These are phyloP conservation scores for Vaccinium myrtillus DNA, from an alignment of 148 eudicot genomes.

Conservation along the genomic window DNA sequence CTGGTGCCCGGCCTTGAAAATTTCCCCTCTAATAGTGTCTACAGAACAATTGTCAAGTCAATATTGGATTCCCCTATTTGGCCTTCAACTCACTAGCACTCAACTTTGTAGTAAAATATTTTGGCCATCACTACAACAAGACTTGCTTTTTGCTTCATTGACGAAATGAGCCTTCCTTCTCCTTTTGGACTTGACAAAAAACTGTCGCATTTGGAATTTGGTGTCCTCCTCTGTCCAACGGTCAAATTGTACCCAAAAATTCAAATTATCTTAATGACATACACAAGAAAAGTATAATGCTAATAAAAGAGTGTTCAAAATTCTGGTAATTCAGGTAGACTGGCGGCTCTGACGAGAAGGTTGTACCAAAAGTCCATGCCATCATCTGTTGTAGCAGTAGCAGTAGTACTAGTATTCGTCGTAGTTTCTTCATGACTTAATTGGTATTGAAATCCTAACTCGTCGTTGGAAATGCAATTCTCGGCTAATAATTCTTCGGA, in stretches of 20 bases:
- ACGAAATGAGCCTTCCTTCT: neutral
- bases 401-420: neutral
- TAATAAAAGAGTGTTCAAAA: slow-evolving; percentile 27
- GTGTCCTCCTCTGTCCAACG: too few species aligned
- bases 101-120: neutral
- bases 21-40: neutral
- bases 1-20: too few species aligned
- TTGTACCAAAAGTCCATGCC: slow-evolving; percentile 50
- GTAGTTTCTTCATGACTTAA: neutral
- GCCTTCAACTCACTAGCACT: neutral
- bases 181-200: neutral
- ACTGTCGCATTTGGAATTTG: slow-evolving; percentile 5
- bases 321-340: slow-evolving; percentile 41
- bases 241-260: neutral
- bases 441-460: neutral
- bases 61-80: neutral
- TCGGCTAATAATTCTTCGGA: slow-evolving; percentile 24
- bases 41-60: neutral
- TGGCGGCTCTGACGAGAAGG: slow-evolving; percentile 38
- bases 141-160: neutral
- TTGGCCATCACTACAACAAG: neutral
- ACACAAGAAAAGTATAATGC: neutral
- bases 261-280: neutral
- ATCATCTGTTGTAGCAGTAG: neutral
- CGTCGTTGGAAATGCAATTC: neutral